Evolutionary conservation across 345 rosid species (phyloP).

Genomic region (Hirschfeldia incana): DNA sequence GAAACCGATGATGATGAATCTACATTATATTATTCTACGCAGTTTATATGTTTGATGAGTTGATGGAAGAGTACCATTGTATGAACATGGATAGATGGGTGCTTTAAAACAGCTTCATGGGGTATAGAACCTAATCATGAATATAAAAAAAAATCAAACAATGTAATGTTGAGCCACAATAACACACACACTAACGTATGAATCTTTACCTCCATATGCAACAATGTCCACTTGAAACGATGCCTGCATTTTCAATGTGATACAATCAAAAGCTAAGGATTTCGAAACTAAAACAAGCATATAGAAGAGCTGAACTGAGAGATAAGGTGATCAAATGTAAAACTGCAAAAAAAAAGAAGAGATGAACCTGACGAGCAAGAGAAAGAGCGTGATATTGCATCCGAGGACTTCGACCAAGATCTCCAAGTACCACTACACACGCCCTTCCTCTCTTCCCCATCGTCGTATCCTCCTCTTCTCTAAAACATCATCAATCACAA

Average conservation of each 20-base stretch:
- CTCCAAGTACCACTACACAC: conserved; percentile 93
- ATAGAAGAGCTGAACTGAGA: background rate
- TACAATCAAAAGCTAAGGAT: background rate
- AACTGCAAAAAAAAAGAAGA: background rate
- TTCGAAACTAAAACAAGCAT: background rate
- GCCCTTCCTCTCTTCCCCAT: conserved; percentile 66
- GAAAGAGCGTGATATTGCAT: conserved; percentile 98
- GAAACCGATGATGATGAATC: conserved; percentile 5
- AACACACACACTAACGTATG: background rate
- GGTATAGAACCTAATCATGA: conserved; percentile 73
- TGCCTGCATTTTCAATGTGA: conserved; percentile 54
- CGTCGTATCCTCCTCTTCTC: conserved; percentile 31
- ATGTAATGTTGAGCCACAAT: background rate
- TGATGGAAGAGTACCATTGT: conserved; percentile 58
- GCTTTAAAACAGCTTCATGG: conserved; percentile 63
- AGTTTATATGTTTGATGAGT: background rate
- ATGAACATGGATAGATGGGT: conserved; percentile 75
- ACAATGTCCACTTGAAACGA: conserved; percentile 80
- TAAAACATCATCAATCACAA: no score
- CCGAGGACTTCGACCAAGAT: conserved; percentile 96
- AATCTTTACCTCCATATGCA: conserved; percentile 82
- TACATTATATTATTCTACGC: background rate
- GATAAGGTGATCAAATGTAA: background rate
- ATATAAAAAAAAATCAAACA: no score
- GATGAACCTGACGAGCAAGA: conserved; percentile 81